Base-by-base conservation (phyloP, 306 rosid genomes). In the Neltuma alba region DNA sequence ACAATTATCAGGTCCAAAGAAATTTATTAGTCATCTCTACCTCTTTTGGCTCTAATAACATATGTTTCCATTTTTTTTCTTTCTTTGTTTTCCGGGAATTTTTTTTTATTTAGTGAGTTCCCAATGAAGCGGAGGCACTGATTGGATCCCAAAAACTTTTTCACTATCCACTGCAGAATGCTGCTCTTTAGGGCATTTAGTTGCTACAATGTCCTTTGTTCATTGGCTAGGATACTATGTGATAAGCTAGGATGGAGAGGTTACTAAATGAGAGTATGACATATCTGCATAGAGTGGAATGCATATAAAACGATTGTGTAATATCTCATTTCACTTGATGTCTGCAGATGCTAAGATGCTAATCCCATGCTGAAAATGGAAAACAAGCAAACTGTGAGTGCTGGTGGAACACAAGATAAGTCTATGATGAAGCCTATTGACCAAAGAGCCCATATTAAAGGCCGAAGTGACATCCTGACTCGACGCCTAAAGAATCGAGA, bases 401-500 rank as follows among this genome's bases (percentile, higher is more conserved):
- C 75, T 41, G 70, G 61, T 31, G 89, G 72, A 71, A 70, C 76
- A 77, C 88, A 86, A 80, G 88, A 84, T 76, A 84, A 74, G 81
- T 79, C 86, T 40, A 81, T 74, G 58, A 82, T 91, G 93, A 84
- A 87, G 67, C 77, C 86, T 40, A 75, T 34, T 76, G 86, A 89
- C 75, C 86, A 89, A 84, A 84, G 88, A 82, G 81, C 31, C 8
- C 82, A 70, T 47, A 60, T 87, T 50, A 86, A 72, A 70, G 89
- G 84, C 74, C 85, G 80, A 45, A 82, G 71, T 82, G 98, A 95
- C 82, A 70, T 89, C 52, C 21, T 80, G 85, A 82, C 88, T 67
- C 91, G 89, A 69, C 94, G 98, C 52, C 58, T 88, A 85, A 95
- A 95, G 89, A 95, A 93, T 80, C 87, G 97, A 80, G 99, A 93